Conservation (phyloP, 164 flowering plant genomes). For the Tinospora cordifolia region DNA sequence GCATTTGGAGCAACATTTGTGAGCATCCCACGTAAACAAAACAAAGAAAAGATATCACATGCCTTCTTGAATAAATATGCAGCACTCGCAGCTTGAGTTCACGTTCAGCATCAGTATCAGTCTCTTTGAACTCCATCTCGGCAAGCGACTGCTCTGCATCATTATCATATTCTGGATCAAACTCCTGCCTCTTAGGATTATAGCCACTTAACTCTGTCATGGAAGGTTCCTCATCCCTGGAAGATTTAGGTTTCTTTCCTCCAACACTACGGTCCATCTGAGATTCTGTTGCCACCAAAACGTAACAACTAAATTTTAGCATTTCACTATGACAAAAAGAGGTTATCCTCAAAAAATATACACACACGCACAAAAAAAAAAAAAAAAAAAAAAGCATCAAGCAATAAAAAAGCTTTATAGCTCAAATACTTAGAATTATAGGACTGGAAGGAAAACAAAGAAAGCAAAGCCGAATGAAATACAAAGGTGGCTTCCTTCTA, state of each 20-base stretch:
- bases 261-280: slow-evolving; percentile 71
- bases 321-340: neutral
- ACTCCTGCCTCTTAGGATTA: slow-evolving; percentile 89
- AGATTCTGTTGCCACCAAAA: slow-evolving; percentile 26
- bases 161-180: slow-evolving; percentile 92
- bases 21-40: neutral
- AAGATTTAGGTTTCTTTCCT: slow-evolving; percentile 65
- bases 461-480: too few relatives aligned
- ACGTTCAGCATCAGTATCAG: slow-evolving; percentile 2
- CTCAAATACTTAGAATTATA: too few relatives aligned
- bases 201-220: slow-evolving; percentile 75
- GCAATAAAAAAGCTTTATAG: neutral
- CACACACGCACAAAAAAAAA: too few relatives aligned
- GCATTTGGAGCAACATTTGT: neutral
- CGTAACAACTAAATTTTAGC: neutral
- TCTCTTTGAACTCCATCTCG: slow-evolving; percentile 92
- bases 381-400: too few relatives aligned
- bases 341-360: neutral
- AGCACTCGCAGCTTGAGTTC: slow-evolving; percentile 1
- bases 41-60: neutral
- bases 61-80: neutral
- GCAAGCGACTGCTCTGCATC: slow-evolving; percentile 94
- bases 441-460: too few relatives aligned
- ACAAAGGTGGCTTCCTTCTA: too few relatives aligned
- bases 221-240: slow-evolving; percentile 60